A percentile compares a stretch with the other conserved stretches of the same genome.
These are phyloP conservation scores for Euphorbia tirucalli DNA, from an alignment of 345 rosid genomes.

Conservation along the genomic window DNA sequence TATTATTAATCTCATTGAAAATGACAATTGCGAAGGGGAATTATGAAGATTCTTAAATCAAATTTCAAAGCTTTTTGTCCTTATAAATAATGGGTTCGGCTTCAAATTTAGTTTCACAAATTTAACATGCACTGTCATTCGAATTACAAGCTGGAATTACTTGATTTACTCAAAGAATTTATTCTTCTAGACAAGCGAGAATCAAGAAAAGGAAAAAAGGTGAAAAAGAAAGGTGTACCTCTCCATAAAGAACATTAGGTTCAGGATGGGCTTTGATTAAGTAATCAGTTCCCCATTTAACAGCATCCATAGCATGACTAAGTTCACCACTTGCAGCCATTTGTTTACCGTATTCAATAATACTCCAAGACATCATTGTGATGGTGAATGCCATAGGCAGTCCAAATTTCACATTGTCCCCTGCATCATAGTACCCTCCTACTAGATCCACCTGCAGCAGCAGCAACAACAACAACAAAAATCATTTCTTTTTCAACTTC, in stretches of 20 bases:
- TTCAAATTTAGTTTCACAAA: background rate
- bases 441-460: slow-evolving; percentile 80
- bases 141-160: too few species aligned
- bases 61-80: background rate
- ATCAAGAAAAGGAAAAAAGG: background rate
- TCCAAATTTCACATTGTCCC: slow-evolving; percentile 99
- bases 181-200: background rate
- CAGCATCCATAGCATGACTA: slow-evolving; percentile 76
- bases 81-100: background rate
- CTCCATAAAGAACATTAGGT: slow-evolving; percentile 90
- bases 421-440: slow-evolving; percentile 99
- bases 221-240: slow-evolving; percentile 43
- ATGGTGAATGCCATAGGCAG: slow-evolving; percentile 97
- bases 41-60: background rate
- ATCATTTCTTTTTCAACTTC: too few species aligned
- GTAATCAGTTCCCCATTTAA: slow-evolving; percentile 98
- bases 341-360: slow-evolving; percentile 83
- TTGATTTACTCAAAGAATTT: background rate
- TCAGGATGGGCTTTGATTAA: slow-evolving; percentile 95
- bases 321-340: slow-evolving; percentile 76
- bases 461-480: too few species aligned
- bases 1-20: slow-evolving; percentile 6
- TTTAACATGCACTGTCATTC: too few species aligned
- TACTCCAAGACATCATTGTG: slow-evolving; percentile 99
- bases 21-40: slow-evolving; percentile 1